Conservation (phyloP, 441 rosid species). For the Omphalea diandra region DNA sequence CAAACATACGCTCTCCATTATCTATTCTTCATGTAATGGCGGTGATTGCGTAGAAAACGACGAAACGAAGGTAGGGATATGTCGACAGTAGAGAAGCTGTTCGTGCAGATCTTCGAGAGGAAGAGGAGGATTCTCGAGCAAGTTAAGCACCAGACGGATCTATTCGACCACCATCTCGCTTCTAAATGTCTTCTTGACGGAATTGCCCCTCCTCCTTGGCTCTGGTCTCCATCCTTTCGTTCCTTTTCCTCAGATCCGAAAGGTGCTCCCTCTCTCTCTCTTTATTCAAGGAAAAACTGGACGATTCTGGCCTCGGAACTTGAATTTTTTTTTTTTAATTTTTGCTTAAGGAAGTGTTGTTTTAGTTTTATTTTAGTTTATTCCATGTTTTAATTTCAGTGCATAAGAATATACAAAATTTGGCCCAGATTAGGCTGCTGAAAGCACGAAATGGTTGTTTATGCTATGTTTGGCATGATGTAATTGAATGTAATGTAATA, state of each 20-base stretch:
- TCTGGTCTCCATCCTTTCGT: slow-evolving; percentile 38
- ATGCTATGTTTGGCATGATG: too few species aligned
- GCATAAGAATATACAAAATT: not conserved
- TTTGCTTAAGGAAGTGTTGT: not conserved
- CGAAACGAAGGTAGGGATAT: slow-evolving; percentile 17
- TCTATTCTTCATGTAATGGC: not conserved
- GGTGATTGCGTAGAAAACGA: not conserved
- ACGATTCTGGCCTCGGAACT: not conserved
- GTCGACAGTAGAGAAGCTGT: slow-evolving; percentile 57
- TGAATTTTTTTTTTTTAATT: too few species aligned
- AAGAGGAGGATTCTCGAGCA: slow-evolving; percentile 62
- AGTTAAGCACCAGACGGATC: slow-evolving; percentile 56
- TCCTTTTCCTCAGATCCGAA: slow-evolving; percentile 31
- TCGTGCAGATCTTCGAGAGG: slow-evolving; percentile 73
- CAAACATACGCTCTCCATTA: not conserved
- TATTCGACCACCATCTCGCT: slow-evolving; percentile 71
- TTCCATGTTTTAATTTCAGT: not conserved
- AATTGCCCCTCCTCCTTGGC: slow-evolving; percentile 73
- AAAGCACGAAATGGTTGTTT: not conserved
- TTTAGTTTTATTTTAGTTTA: not conserved
- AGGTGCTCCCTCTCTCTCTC: slow-evolving; percentile 27
- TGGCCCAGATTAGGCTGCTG: not conserved
- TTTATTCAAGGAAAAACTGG: not conserved
- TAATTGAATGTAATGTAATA: too few species aligned
- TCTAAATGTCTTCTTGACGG: slow-evolving; percentile 67